Percentiles rank a stretch among this genome's conserved stretches.
These are phyloP conservation scores for Cordyceps fumosorosea DNA, from an alignment of 2,329 filamentous ascomycete genomes.

Conservation along the genomic window DNA sequence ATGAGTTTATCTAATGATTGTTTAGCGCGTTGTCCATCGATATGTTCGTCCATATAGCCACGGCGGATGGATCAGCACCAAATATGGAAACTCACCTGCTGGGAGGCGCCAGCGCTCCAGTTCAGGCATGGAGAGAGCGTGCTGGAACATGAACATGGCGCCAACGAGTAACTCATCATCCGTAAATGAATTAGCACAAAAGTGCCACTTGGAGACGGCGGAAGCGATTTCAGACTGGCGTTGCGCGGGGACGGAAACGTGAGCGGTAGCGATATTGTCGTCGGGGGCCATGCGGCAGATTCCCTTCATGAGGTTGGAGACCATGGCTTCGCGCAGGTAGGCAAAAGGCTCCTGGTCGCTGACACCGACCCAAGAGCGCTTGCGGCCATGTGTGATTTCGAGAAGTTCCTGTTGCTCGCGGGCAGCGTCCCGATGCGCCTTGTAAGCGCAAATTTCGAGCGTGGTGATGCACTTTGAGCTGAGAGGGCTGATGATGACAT, in stretches of 20 bases:
- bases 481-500: slow-evolving; percentile 77
- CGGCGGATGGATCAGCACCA: not conserved
- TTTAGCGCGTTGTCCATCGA: slow-evolving; percentile 29
- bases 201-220: slow-evolving; percentile 74
- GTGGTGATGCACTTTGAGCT: slow-evolving; percentile 66
- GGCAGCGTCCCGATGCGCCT: slow-evolving; percentile 67
- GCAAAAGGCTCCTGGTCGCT: slow-evolving; percentile 80
- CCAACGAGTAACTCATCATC: slow-evolving; percentile 87
- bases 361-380: slow-evolving; percentile 87
- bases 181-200: slow-evolving; percentile 80
- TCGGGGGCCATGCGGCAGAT: slow-evolving; percentile 68
- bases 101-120: slow-evolving; percentile 74
- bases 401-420: slow-evolving; percentile 67
- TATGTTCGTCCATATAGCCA: not conserved
- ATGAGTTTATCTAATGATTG: slow-evolving; percentile 62
- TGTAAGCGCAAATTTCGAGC: slow-evolving; percentile 77
- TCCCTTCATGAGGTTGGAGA: slow-evolving; percentile 80
- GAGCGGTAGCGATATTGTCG: slow-evolving; percentile 54
- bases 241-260: slow-evolving; percentile 61
- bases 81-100: slow-evolving; percentile 50
- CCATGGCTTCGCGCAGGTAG: slow-evolving; percentile 88
- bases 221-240: slow-evolving; percentile 59
- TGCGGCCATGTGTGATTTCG: slow-evolving; percentile 67
- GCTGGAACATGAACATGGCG: slow-evolving; percentile 81
- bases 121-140: slow-evolving; percentile 76